These are phyloP conservation scores for Quercus tomentella DNA, from an alignment of 331 rosid species.

Conservation along the genomic window DNA sequence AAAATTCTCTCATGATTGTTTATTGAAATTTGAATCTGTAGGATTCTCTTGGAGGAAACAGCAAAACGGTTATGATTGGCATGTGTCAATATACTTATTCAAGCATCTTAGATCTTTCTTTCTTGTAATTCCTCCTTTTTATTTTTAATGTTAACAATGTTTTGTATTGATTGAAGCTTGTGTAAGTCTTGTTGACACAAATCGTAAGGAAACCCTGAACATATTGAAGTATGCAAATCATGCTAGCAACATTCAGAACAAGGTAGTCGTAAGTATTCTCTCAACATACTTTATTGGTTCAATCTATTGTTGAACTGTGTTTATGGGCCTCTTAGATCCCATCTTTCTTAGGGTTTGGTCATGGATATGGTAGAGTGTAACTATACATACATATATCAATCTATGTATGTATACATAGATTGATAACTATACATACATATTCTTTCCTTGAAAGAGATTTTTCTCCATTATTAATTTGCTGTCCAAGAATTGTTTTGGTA, in stretches of 20 bases:
- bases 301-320: background rate
- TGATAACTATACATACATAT: too few relatives aligned
- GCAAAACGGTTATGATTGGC: slow-evolving; percentile 96
- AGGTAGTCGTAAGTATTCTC: slow-evolving; percentile 66
- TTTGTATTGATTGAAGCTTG: slow-evolving; percentile 48
- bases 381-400: background rate
- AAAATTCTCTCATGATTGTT: slow-evolving; percentile 4
- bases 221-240: slow-evolving; percentile 88
- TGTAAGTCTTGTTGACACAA: slow-evolving; percentile 91
- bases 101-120: background rate
- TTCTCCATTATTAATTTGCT: too few relatives aligned
- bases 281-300: background rate
- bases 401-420: background rate
- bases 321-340: background rate
- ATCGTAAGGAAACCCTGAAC: slow-evolving; percentile 89
- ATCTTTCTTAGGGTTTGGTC: too few relatives aligned
- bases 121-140: background rate
- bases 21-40: slow-evolving; percentile 32
- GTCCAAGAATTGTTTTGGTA: too few relatives aligned
- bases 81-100: slow-evolving; percentile 9
- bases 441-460: too few relatives aligned
- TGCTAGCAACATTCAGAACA: slow-evolving; percentile 94
- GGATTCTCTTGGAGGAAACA: slow-evolving; percentile 97
- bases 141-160: background rate
- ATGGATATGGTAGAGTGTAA: too few relatives aligned